These are phyloP conservation scores for Calycina marina DNA, from an alignment of 2,329 filamentous ascomycete species.

Conservation along the genomic window DNA sequence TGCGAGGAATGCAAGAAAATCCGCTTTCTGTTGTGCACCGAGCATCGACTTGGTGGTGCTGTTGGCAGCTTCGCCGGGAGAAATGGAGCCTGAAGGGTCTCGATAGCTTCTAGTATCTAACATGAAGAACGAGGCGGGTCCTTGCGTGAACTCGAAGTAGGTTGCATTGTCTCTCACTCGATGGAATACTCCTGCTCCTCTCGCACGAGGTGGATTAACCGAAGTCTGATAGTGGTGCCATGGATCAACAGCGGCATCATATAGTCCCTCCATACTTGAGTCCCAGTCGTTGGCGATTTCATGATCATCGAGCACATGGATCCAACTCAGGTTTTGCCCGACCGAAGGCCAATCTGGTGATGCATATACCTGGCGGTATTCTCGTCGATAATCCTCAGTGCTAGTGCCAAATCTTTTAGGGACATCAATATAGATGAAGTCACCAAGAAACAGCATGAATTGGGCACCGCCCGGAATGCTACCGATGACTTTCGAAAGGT, in stretches of 20 bases:
- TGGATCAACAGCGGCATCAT: constrained; percentile 33
- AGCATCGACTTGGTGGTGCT: constrained; percentile 72
- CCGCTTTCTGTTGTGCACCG: constrained; percentile 60
- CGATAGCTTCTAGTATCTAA: constrained; percentile 84
- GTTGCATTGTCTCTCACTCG: constrained; percentile 41
- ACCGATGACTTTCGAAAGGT: constrained; percentile 60
- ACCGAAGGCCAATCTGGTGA: constrained; percentile 79
- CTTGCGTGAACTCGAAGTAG: constrained; percentile 81
- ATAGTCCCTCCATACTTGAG: constrained; percentile 66
- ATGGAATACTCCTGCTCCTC: constrained; percentile 30
- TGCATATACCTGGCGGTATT: constrained; percentile 91
- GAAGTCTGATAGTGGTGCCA: constrained; percentile 77
- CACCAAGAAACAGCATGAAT: constrained; percentile 70
- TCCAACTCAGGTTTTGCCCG: constrained; percentile 77
- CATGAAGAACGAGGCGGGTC: constrained; percentile 88
- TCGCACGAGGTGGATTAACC: constrained; percentile 63
- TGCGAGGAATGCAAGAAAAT: constrained; percentile 64
- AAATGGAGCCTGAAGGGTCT: constrained; percentile 34
- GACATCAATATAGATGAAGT: constrained; percentile 87
- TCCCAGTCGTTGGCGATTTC: constrained; percentile 95
- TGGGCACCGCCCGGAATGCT: constrained; percentile 49
- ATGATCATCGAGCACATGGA: constrained; percentile 92
- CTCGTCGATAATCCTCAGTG: constrained; percentile 65
- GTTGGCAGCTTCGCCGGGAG: constrained; percentile 41
- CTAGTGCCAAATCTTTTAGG: constrained; percentile 62